Conservation (phyloP, 441 rosid genomes). For the Geranium incanum region DNA sequence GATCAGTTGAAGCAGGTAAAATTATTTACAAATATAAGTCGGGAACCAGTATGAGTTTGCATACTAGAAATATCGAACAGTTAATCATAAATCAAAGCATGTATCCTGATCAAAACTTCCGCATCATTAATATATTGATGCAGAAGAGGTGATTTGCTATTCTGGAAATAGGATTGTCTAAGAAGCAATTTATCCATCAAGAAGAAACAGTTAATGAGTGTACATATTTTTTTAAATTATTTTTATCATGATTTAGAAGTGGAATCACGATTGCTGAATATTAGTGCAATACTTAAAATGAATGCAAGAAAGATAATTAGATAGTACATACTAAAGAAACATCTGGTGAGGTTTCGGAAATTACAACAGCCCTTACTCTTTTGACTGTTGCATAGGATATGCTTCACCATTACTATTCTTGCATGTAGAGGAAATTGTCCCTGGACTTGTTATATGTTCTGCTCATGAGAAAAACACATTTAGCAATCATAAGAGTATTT, state of each 20-base stretch:
- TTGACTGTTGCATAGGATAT: no score
- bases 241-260: not conserved
- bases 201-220: not conserved
- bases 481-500: not conserved
- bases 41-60: not conserved
- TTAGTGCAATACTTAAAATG: not conserved
- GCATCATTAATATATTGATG: not conserved
- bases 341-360: no score
- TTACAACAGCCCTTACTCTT: no score
- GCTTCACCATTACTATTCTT: no score
- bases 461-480: no score
- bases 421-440: no score
- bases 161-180: no score
- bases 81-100: not conserved
- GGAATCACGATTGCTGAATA: not conserved
- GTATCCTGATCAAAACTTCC: not conserved
- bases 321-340: not conserved
- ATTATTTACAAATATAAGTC: not conserved
- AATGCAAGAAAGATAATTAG: not conserved
- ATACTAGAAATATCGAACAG: not conserved
- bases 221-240: not conserved
- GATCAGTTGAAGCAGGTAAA: not conserved
- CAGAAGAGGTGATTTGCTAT: not conserved
- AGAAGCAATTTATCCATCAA: not conserved
- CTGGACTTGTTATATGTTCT: no score